phyloP scores from a whole-genome alignment of 2,329 filamentous ascomycete genomes.

The Epichloe festucae region DNA sequence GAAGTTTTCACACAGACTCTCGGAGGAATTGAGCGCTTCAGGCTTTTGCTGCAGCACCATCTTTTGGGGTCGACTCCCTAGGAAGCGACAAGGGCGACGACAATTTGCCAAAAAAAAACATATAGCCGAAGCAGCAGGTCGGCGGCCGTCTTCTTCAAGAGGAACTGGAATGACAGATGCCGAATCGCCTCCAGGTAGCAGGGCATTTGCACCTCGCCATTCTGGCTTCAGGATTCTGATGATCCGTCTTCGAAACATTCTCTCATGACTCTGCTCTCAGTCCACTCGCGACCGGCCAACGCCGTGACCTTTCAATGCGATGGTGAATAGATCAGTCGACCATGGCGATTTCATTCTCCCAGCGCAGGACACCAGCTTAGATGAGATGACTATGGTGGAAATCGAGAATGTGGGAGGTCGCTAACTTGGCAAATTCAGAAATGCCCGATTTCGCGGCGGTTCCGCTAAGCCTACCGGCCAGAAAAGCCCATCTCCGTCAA shows the following conservation, averaged over 20 bases:
- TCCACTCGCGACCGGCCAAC: background rate
- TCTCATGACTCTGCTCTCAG: background rate
- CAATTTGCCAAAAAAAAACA: background rate
- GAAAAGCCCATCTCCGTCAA: constrained; percentile 39
- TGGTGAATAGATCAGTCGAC: background rate
- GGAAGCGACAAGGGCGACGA: background rate
- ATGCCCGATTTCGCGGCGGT: constrained; percentile 45
- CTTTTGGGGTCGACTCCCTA: background rate
- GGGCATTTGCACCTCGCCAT: background rate
- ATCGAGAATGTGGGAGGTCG: background rate
- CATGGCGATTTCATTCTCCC: background rate
- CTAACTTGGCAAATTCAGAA: constrained; percentile 27
- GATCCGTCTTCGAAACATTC: background rate
- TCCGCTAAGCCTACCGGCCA: constrained; percentile 36
- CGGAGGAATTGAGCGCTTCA: background rate
- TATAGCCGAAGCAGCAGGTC: background rate
- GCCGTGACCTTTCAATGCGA: background rate
- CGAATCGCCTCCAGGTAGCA: background rate
- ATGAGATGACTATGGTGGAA: background rate
- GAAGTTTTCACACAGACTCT: background rate
- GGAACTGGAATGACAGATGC: background rate
- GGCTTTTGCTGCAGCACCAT: background rate
- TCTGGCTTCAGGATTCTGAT: background rate
- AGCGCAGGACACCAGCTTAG: background rate
- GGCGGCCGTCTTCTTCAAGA: background rate